Evolutionary conservation across 2,329 filamentous ascomycete genomes (phyloP).

Genomic region (Clonostachys byssicola): DNA sequence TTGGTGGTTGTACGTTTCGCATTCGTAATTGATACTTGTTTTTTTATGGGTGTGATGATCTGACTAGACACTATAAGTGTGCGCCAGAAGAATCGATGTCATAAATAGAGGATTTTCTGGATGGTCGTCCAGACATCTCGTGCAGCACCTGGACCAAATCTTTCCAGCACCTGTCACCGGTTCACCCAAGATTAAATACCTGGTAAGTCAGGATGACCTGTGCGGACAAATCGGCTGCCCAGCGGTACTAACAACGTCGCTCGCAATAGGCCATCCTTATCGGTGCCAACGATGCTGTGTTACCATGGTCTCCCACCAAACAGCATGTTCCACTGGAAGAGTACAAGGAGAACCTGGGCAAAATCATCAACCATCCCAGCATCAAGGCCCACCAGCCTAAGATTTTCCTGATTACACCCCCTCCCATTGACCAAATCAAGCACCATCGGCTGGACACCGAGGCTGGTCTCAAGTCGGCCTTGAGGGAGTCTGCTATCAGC

Average conservation of each 20-base stretch:
- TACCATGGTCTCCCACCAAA: slow-evolving; percentile 54
- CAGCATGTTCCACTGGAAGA: slow-evolving; percentile 77
- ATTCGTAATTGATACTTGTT: background rate
- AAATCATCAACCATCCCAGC: slow-evolving; percentile 68
- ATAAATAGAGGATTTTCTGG: slow-evolving; percentile 85
- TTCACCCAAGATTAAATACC: slow-evolving; percentile 59
- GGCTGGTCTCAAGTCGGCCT: slow-evolving; percentile 36
- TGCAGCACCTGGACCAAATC: slow-evolving; percentile 64
- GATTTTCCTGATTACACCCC: slow-evolving; percentile 76
- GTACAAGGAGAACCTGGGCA: slow-evolving; percentile 69
- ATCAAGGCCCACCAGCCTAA: slow-evolving; percentile 67
- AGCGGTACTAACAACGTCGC: no score
- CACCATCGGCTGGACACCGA: slow-evolving; percentile 41
- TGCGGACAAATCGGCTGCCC: background rate
- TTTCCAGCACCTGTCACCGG: slow-evolving; percentile 60
- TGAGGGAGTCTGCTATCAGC: slow-evolving; percentile 41
- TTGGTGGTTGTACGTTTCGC: slow-evolving; percentile 59
- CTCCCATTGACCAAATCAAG: slow-evolving; percentile 76
- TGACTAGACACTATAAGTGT: slow-evolving; percentile 43
- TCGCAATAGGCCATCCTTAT: slow-evolving; percentile 69
- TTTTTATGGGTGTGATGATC: background rate
- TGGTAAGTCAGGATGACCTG: slow-evolving; percentile 41
- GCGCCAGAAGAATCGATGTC: slow-evolving; percentile 75
- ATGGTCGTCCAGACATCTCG: slow-evolving; percentile 75
- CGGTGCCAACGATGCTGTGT: slow-evolving; percentile 84